Evolutionary conservation across 331 rosid genomes (phyloP).

Genomic region (Rhamnella rubrinervis): DNA sequence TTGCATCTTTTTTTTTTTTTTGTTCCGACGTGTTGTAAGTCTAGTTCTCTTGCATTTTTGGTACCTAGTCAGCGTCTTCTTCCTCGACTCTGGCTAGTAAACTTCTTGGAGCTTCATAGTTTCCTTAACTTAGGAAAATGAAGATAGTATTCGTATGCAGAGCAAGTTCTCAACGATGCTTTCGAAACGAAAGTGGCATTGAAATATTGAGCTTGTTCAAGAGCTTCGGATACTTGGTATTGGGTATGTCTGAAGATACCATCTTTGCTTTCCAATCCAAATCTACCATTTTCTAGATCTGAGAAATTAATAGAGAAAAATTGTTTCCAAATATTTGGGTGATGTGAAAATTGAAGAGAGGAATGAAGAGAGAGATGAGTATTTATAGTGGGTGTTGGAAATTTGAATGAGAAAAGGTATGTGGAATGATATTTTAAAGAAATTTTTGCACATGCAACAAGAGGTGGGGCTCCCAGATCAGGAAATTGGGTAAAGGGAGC

Average conservation of each 20-base stretch:
- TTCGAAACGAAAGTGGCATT: slow-evolving; percentile 36
- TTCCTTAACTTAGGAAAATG: slow-evolving; percentile 60
- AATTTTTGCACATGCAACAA: slow-evolving; percentile 81
- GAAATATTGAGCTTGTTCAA: slow-evolving; percentile 39
- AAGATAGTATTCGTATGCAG: slow-evolving; percentile 70
- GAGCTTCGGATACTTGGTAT: slow-evolving; percentile 58
- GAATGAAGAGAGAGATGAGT: slow-evolving; percentile 9
- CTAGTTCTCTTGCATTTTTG: too few relatives aligned
- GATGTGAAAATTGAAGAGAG: slow-evolving; percentile 10
- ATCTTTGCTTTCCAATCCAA: slow-evolving; percentile 67
- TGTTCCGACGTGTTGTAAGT: too few relatives aligned
- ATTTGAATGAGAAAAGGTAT: slow-evolving; percentile 47
- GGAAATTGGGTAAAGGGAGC: slow-evolving; percentile 57
- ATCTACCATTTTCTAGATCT: slow-evolving; percentile 58
- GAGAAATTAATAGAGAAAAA: neutral
- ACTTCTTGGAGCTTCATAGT: slow-evolving; percentile 55
- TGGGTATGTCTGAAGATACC: slow-evolving; percentile 47
- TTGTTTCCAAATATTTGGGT: neutral
- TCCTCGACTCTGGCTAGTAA: too few relatives aligned
- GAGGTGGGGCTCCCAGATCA: slow-evolving; percentile 79
- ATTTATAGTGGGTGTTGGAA: slow-evolving; percentile 47
- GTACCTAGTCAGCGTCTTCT: too few relatives aligned
- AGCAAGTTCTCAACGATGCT: slow-evolving; percentile 51
- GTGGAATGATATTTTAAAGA: slow-evolving; percentile 68
- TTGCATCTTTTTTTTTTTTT: too few relatives aligned